Conservation (phyloP, 164 flowering plant genomes). For the Akebia trifoliata region DNA sequence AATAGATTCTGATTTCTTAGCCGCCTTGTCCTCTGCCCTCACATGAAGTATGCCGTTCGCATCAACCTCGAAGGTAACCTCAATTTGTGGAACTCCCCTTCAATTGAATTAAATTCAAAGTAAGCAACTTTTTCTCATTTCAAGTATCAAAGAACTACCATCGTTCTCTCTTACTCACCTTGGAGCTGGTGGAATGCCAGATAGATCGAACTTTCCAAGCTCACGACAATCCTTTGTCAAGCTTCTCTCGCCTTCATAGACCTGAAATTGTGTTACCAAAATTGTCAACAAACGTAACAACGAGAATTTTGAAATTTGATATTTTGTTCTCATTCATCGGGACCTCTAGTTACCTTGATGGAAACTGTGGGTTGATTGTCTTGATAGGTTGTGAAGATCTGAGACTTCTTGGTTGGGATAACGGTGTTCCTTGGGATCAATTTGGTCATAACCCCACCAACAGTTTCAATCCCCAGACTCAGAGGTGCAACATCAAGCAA, state of each 20-base stretch:
- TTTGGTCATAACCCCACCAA: constrained; percentile 58
- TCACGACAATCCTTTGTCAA: constrained; percentile 53
- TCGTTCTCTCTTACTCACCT: constrained; percentile 23
- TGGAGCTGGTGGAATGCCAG: constrained; percentile 65
- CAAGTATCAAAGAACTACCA: no score
- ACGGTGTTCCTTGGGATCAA: constrained; percentile 54
- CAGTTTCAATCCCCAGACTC: constrained; percentile 57
- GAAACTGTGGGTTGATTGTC: constrained; percentile 50
- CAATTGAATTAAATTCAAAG: no score
- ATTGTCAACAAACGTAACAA: no score
- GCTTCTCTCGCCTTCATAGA: constrained; percentile 55
- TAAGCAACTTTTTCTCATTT: no score
- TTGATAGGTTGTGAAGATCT: constrained; percentile 49
- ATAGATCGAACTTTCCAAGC: constrained; percentile 48
- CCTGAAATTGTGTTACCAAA: no score
- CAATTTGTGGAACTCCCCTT: constrained; percentile 66
- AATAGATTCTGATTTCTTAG: constrained; percentile 33
- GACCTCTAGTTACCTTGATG: constrained; percentile 39
- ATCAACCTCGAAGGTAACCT: constrained; percentile 58
- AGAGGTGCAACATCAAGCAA: constrained; percentile 50
- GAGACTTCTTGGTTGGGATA: constrained; percentile 62
- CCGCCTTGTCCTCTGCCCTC: constrained; percentile 54
- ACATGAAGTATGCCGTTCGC: constrained; percentile 52
- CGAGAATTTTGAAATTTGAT: no score
- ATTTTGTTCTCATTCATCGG: no score